Conservation (phyloP, 1,284 basidiomycete species). For the Cutaneotrichosporon dermatis region DNA sequence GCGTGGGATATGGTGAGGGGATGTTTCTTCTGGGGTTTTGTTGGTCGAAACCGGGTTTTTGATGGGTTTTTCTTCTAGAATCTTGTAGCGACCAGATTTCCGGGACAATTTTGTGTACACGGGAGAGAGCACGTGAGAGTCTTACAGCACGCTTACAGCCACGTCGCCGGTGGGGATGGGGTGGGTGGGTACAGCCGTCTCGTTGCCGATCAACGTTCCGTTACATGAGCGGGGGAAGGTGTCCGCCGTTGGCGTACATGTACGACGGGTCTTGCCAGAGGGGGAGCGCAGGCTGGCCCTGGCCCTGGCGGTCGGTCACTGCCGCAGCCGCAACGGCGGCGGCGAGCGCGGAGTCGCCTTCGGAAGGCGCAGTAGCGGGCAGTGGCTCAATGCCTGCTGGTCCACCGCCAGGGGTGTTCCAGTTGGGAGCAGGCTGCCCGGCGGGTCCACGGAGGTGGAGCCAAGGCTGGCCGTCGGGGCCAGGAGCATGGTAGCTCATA, state of each 20-base stretch:
- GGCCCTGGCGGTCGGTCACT: conserved; percentile 14
- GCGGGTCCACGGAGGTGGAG: conserved; percentile 41
- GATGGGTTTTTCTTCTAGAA: neutral
- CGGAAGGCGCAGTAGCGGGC: conserved; percentile 21
- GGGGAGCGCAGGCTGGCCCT: conserved; percentile 17
- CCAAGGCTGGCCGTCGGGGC: conserved; percentile 47
- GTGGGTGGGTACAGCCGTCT: neutral
- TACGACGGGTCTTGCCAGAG: conserved; percentile 24
- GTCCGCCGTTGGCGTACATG: conserved; percentile 24
- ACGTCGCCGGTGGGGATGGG: neutral
- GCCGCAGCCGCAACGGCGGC: conserved; percentile 15
- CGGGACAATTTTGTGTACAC: conserved; percentile 21
- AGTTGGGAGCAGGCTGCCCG: conserved; percentile 40
- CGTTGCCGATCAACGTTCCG: conserved; percentile 3
- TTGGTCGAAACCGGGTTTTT: neutral
- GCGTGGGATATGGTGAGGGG: conserved; percentile 1
- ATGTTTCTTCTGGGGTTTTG: neutral
- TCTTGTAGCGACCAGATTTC: neutral
- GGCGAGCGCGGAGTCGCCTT: conserved; percentile 15
- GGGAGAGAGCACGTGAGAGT: conserved; percentile 6
- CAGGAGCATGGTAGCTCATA: conserved; percentile 44
- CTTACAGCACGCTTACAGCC: conserved; percentile 14
- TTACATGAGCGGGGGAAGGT: conserved; percentile 23
- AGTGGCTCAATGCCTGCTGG: conserved; percentile 19
- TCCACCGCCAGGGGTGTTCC: conserved; percentile 18